Percentiles rank a stretch among this genome's conserved stretches.
phyloP scores from a whole-genome alignment of 2,329 filamentous ascomycete genomes.

The Myriangium duriaei region DNA sequence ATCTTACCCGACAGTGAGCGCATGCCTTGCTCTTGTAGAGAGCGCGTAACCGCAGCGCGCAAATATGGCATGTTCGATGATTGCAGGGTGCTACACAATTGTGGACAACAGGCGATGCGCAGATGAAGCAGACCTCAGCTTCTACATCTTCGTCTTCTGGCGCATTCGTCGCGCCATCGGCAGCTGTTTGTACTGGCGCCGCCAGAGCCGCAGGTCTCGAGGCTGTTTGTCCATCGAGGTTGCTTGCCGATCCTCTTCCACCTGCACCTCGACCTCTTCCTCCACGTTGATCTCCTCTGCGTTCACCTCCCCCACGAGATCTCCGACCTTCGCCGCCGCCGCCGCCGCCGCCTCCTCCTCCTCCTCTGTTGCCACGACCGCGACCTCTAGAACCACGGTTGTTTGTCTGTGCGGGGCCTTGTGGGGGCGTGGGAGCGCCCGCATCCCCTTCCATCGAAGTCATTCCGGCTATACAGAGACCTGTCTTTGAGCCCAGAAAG shows the following conservation, averaged over 20 bases:
- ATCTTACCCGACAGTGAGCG: slow-evolving; percentile 77
- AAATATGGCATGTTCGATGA: slow-evolving; percentile 94
- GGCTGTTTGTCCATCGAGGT: slow-evolving; percentile 19
- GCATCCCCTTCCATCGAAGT: slow-evolving; percentile 4
- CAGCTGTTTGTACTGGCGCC: slow-evolving; percentile 14
- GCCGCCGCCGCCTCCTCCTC: slow-evolving; percentile 19
- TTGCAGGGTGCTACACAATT: slow-evolving; percentile 87
- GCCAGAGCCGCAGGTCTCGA: slow-evolving; percentile 17
- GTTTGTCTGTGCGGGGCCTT: neutral
- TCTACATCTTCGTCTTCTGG: slow-evolving; percentile 21
- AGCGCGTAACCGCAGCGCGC: slow-evolving; percentile 76
- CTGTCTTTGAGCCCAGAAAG: neutral
- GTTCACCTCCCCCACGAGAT: slow-evolving; percentile 16
- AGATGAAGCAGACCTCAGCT: slow-evolving; percentile 91
- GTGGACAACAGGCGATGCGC: slow-evolving; percentile 79
- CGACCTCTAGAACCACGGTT: slow-evolving; percentile 1
- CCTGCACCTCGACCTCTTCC: slow-evolving; percentile 22
- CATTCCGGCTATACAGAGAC: neutral
- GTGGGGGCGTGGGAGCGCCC: neutral
- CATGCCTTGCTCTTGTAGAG: slow-evolving; percentile 95
- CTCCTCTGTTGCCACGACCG: slow-evolving; percentile 13
- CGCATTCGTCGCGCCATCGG: slow-evolving; percentile 6
- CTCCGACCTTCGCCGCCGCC: slow-evolving; percentile 4
- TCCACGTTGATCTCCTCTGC: slow-evolving; percentile 19
- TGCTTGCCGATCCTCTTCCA: slow-evolving; percentile 19